Evolutionary conservation across 2,329 filamentous ascomycete genomes (phyloP), one percentile per base, ranked within the genome.

Genomic region (Talaromyces verruculosus): DNA sequence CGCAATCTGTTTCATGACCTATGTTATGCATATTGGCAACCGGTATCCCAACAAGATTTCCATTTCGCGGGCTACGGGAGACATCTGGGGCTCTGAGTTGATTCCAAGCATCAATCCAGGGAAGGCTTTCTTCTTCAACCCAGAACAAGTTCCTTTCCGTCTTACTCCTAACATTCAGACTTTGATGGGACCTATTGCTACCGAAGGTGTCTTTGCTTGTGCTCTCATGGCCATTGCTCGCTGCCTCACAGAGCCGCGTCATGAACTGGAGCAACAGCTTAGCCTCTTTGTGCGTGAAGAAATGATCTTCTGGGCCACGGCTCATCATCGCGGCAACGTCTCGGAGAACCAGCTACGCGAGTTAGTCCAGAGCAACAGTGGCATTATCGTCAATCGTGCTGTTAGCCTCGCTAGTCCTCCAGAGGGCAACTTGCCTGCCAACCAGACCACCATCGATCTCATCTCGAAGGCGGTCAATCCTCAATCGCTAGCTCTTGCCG

Each of bases 1-100:
- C 22, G 88, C 93, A 1, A 85, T 98, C 69, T 97, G 95, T 0
- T 99, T 99, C 81, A 97, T 99, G 91, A 98, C 95, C 3, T 99
- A 98, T 76, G 90, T 97, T 67, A 90, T 99, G 82, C 94, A 94
- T 81, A 98, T 99, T 88, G 92, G 94, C 76, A 92, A 92, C 77
- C 91, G 95, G 35, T 97, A 95, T 78, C 96, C 95, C 5, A 92
- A 93, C 79, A 99, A 99, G 84, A 90, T 98, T 78, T 90, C 91
- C 79, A 96, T 99, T 73, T 90, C 92, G 11, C 89, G 93, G 28
- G 87, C 87, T 35, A 93, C 90, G 5, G 96, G 96, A 69, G 95
- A 96, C 74, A 91, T 99, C 71, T 99, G 96, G 96, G 93, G 93
- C 58, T 92, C 92, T 7, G 95, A 99, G 78, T 84, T 98, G 62